Percentiles rank a stretch among this genome's conserved stretches.
Evolutionary conservation across 2,329 filamentous ascomycete genomes (phyloP).

Genomic region (Blumeria hordei): DNA sequence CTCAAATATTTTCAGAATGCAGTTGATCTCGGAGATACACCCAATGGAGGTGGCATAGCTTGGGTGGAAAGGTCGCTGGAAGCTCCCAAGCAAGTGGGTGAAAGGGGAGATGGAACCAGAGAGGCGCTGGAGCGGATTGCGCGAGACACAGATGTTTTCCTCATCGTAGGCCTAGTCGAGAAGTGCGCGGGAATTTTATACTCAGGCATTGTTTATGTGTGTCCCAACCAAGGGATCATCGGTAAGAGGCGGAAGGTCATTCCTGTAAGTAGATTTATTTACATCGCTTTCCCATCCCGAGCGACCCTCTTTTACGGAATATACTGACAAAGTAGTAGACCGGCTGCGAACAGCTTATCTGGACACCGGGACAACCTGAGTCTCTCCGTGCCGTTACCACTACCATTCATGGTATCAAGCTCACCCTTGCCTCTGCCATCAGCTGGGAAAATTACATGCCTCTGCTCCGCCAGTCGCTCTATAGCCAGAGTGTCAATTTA

Average conservation of each 20-base stretch:
- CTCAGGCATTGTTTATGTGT: slow-evolving; percentile 62
- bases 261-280: slow-evolving; percentile 27
- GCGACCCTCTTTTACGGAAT: not conserved
- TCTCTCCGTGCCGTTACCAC: slow-evolving; percentile 63
- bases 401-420: slow-evolving; percentile 49
- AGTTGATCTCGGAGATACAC: slow-evolving; percentile 67
- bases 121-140: slow-evolving; percentile 60
- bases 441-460: slow-evolving; percentile 99
- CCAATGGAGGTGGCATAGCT: slow-evolving; percentile 38
- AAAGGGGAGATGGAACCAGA: slow-evolving; percentile 49
- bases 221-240: slow-evolving; percentile 43
- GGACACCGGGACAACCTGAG: slow-evolving; percentile 63
- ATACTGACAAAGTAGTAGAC: slow-evolving; percentile 22
- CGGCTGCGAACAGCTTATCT: slow-evolving; percentile 58
- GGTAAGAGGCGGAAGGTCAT: slow-evolving; percentile 85
- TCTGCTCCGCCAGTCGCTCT: slow-evolving; percentile 57
- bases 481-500: slow-evolving; percentile 74
- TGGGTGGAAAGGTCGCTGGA: slow-evolving; percentile 36
- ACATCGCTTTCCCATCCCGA: too few relatives aligned
- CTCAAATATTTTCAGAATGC: slow-evolving; percentile 55
- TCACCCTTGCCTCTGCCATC: slow-evolving; percentile 70
- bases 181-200: slow-evolving; percentile 62
- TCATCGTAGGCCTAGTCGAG: slow-evolving; percentile 63
- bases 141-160: slow-evolving; percentile 52
- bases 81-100: slow-evolving; percentile 9